phyloP scores from a whole-genome alignment of 768 basidiomycete species.

The Flagelloscypha sp. region DNA sequence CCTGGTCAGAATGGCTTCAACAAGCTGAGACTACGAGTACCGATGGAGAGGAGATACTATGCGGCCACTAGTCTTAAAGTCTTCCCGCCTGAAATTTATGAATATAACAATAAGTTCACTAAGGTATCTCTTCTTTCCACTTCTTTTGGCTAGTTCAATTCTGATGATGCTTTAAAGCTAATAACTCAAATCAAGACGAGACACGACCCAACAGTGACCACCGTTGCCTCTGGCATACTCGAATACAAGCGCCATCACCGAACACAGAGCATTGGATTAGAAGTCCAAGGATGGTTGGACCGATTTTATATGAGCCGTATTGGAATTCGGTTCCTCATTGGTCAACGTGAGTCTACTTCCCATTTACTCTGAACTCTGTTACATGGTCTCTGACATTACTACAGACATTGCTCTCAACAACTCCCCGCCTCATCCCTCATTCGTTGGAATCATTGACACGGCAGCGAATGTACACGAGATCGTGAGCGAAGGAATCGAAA shows the following conservation, averaged over 20 bases:
- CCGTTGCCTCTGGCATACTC: slow-evolving; percentile 90
- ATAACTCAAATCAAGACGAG: slow-evolving; percentile 95
- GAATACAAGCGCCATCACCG: slow-evolving; percentile 87
- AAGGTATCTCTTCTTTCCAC: no score
- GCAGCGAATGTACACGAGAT: slow-evolving; percentile 95
- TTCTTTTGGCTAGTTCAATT: no score
- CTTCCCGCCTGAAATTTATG: slow-evolving; percentile 90
- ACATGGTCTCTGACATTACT: slow-evolving; percentile 4
- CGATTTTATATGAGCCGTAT: slow-evolving; percentile 95
- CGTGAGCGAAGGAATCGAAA: slow-evolving; percentile 97
- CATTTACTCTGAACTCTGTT: neutral
- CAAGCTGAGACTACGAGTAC: slow-evolving; percentile 64
- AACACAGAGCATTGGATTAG: slow-evolving; percentile 63
- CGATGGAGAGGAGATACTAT: slow-evolving; percentile 81
- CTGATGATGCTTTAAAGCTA: slow-evolving; percentile 62
- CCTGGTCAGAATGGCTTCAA: slow-evolving; percentile 37
- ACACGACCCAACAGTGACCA: slow-evolving; percentile 97
- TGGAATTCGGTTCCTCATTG: slow-evolving; percentile 93
- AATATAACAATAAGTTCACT: slow-evolving; percentile 91
- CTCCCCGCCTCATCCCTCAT: slow-evolving; percentile 79
- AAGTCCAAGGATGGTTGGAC: slow-evolving; percentile 94
- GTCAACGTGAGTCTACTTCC: slow-evolving; percentile 62
- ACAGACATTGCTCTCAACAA: slow-evolving; percentile 92
- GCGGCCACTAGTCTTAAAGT: slow-evolving; percentile 59
- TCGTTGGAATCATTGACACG: slow-evolving; percentile 97